Percentiles rank a stretch among this genome's conserved stretches.
Evolutionary conservation across 305 asterid species (phyloP).

Genomic region (Fraxinus sp.): DNA sequence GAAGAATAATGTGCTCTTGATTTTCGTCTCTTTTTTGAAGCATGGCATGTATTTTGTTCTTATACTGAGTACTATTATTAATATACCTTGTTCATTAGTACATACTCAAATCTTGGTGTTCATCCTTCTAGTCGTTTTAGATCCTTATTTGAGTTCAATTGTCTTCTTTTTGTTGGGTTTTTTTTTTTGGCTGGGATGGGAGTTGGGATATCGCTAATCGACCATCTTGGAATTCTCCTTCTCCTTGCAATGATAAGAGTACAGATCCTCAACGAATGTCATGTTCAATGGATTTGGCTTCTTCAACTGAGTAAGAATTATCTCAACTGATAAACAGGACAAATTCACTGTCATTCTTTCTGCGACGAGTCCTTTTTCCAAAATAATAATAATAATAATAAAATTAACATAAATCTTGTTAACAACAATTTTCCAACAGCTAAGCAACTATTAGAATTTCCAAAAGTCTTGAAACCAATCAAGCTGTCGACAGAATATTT

Average conservation of each 20-base stretch:
- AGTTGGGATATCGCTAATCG: not conserved
- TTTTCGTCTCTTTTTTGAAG: not conserved
- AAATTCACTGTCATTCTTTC: not conserved
- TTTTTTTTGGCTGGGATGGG: not conserved
- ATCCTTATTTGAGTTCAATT: not conserved
- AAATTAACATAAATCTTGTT: not conserved
- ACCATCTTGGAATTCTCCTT: not conserved
- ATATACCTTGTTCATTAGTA: not conserved
- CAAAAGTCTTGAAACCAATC: slow-evolving; percentile 15
- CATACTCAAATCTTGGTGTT: not conserved
- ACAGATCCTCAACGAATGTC: not conserved
- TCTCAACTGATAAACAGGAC: not conserved
- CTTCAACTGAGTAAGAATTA: not conserved
- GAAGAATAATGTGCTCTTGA: slow-evolving; percentile 44
- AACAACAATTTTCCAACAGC: slow-evolving; percentile 12
- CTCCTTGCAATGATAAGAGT: not conserved
- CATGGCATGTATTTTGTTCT: not conserved
- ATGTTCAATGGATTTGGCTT: not conserved
- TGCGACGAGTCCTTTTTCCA: not conserved
- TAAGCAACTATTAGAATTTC: slow-evolving; percentile 9
- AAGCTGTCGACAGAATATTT: slow-evolving; percentile 36
- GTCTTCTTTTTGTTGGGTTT: not conserved
- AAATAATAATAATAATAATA: not conserved
- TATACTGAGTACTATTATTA: not conserved
- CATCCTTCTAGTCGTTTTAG: not conserved